Percentiles rank a stretch among this genome's conserved stretches.
phyloP scores from a whole-genome alignment of 805 yeast species.

The Candida peoriensis region DNA sequence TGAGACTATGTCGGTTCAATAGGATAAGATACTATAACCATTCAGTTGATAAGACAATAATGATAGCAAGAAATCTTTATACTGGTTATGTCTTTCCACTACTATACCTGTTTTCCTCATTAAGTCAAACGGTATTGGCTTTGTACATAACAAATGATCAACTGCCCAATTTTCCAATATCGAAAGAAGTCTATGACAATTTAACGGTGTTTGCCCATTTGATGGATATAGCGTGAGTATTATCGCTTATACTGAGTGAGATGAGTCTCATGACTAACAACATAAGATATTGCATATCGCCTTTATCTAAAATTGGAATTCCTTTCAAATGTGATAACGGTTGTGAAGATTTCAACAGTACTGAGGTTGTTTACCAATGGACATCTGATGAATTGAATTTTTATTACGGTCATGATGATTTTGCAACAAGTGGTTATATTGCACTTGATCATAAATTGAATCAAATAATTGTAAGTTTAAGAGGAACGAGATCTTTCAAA shows the following conservation, averaged over 20 bases:
- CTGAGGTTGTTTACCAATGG: conserved; percentile 23
- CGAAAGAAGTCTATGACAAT: no score
- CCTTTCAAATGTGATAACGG: conserved; percentile 23
- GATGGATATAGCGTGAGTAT: conserved; percentile 21
- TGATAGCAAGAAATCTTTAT: no score
- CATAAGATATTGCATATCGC: conserved; percentile 21
- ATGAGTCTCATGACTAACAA: background rate
- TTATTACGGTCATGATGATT: conserved; percentile 2
- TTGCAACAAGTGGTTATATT: conserved; percentile 23
- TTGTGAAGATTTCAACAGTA: conserved; percentile 18
- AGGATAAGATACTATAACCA: no score
- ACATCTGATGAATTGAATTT: conserved; percentile 14
- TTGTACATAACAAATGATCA: no score
- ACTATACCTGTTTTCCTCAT: no score
- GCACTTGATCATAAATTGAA: conserved; percentile 13
- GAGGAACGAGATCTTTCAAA: conserved; percentile 25
- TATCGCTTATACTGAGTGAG: no score
- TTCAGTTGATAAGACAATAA: no score
- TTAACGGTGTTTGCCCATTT: no score
- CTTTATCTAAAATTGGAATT: conserved; percentile 11
- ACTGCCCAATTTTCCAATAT: no score
- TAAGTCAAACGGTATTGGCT: no score
- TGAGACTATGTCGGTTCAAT: no score
- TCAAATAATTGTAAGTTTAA: conserved; percentile 11
- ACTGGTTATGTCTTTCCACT: no score